Base-by-base conservation (phyloP, 306 rosid species). In the Canavalia ensiformis region DNA sequence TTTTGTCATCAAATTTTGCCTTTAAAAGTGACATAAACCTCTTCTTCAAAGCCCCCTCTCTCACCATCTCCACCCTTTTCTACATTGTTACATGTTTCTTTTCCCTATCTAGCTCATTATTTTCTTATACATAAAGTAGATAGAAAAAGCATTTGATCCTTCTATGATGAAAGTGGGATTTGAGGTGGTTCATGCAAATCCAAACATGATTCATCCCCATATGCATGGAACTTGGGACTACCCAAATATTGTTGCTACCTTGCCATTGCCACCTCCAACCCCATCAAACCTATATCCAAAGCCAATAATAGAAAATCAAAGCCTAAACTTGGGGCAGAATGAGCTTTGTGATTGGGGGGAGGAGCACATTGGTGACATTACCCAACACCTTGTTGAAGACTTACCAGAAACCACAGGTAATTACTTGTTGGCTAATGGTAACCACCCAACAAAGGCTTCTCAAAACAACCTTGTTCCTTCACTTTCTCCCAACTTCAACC, bases 331-430 rank as follows among this genome's bases (percentile, higher is more conserved):
- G 52, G 89, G 77, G 28, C 84, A 77, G 10, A 89, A 81, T 54
- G 97, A 91, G 39, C 76, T 87, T 2, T 79, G 90, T 18, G 91
- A 86, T 51, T 92, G 94, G 92, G 89, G 91, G 44, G 97, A 94
- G 7, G 72, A 66, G 0, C 72, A 66, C 52, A 66, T 66, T 66
- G 10, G 52, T 69, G 87, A 88, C 58, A 75, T 92, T 30, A 74
- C 97, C 49, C 90, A 86, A 5, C 97, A 91, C 75, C 88, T 93
- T 70, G 86, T 89, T 28, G 92, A 91, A 5, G 94, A 92, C 82
- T 55, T 83, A 13, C 91, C 89, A 6, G 90, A 90, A 54, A 71
- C 88, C 13, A 30, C 75, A 1, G n/a, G 54, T 10, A 60, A 80
- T 54, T 58, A 69, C 74, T 79, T 87, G 49, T 75, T 81, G 12